Percentiles rank a stretch among this genome's conserved stretches.
Conservation (phyloP, 306 rosid genomes). For the Vigna nakashimae region DNA sequence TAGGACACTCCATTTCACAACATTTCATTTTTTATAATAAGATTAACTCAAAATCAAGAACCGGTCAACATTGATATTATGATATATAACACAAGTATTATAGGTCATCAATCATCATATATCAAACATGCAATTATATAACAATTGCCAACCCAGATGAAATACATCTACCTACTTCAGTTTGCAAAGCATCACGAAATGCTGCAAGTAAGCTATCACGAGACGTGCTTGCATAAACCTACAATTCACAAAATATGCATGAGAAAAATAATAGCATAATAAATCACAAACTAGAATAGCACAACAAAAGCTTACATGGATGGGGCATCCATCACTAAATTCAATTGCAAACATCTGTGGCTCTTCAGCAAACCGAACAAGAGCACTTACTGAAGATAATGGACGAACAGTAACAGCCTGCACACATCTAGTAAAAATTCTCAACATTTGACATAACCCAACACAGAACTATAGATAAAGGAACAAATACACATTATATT, state of each 20-base stretch:
- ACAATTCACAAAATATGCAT: slow-evolving; percentile 51
- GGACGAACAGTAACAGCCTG: slow-evolving; percentile 99
- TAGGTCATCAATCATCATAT: slow-evolving; percentile 5
- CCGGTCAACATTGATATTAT: slow-evolving; percentile 5
- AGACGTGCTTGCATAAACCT: slow-evolving; percentile 99
- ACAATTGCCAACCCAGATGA: slow-evolving; percentile 47
- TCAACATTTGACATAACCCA: slow-evolving; percentile 62
- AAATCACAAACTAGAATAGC: slow-evolving; percentile 37
- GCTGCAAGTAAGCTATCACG: slow-evolving; percentile 98
- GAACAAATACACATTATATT: neutral
- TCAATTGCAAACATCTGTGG: slow-evolving; percentile 99
- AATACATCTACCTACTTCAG: slow-evolving; percentile 90
- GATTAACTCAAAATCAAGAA: slow-evolving; percentile 33
- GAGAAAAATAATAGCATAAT: slow-evolving; percentile 47
- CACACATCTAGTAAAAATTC: slow-evolving; percentile 83
- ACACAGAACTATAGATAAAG: slow-evolving; percentile 31
- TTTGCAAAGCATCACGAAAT: slow-evolving; percentile 90
- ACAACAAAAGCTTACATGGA: slow-evolving; percentile 73
- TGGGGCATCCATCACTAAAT: slow-evolving; percentile 94
- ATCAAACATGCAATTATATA: slow-evolving; percentile 40
- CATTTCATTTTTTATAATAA: slow-evolving; percentile 37
- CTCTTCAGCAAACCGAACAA: slow-evolving; percentile 97
- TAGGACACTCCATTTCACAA: slow-evolving; percentile 25
- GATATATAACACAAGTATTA: neutral
- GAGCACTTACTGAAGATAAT: slow-evolving; percentile 88